A percentile compares a stretch with the other conserved stretches of the same genome.
phyloP scores from a whole-genome alignment of 2,329 filamentous ascomycete species.

The Colletotrichum sp. region DNA sequence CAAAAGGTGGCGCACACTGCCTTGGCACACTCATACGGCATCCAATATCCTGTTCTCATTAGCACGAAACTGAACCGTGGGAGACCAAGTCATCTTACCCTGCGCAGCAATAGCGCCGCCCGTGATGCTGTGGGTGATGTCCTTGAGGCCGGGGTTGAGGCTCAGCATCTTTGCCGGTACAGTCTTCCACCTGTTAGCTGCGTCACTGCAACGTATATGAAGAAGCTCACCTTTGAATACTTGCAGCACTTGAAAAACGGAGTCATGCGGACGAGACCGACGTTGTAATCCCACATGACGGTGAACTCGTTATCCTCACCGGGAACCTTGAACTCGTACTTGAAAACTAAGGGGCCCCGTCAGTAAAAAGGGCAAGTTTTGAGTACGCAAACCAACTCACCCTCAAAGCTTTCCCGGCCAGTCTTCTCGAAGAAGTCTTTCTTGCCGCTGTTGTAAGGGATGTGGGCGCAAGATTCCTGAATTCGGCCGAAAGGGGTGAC shows the following conservation, averaged over 20 bases:
- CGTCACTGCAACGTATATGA: not conserved
- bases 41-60: slow-evolving; percentile 81
- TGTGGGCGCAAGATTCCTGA: slow-evolving; percentile 70
- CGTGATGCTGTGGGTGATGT: slow-evolving; percentile 94
- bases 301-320: slow-evolving; percentile 70
- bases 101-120: slow-evolving; percentile 90
- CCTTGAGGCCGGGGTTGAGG: slow-evolving; percentile 79
- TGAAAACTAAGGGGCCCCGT: slow-evolving; percentile 65
- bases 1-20: slow-evolving; percentile 92
- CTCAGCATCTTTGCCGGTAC: slow-evolving; percentile 84
- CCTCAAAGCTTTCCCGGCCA: slow-evolving; percentile 86
- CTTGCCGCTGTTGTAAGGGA: slow-evolving; percentile 95
- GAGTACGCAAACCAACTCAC: slow-evolving; percentile 50
- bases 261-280: slow-evolving; percentile 91
- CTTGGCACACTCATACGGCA: slow-evolving; percentile 86
- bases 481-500: slow-evolving; percentile 72
- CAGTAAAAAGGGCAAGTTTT: not conserved
- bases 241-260: slow-evolving; percentile 92
- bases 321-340: slow-evolving; percentile 80
- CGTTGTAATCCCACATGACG: slow-evolving; percentile 97
- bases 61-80: not conserved
- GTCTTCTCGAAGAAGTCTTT: slow-evolving; percentile 88
- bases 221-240: slow-evolving; percentile 73
- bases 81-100: slow-evolving; percentile 58
- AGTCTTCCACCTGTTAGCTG: slow-evolving; percentile 62